Conservation (phyloP, 1,139 yeast species). For the Blastobotrys ciferrii region DNA sequence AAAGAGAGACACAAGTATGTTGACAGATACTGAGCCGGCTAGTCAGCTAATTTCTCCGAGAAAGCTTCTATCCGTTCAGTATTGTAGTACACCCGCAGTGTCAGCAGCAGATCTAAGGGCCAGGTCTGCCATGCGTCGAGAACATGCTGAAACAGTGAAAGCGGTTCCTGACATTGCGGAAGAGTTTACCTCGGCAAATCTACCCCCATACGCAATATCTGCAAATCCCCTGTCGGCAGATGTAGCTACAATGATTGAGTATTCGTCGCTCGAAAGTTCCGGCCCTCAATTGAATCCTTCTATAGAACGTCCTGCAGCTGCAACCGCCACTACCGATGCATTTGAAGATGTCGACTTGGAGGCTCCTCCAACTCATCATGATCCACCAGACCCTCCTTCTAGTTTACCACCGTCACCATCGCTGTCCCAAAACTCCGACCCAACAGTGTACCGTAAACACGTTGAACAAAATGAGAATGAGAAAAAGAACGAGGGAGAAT, state of each 20-base stretch:
- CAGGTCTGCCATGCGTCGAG: no score
- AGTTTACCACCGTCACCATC: neutral
- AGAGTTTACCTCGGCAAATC: no score
- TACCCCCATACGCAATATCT: no score
- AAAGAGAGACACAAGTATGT: no score
- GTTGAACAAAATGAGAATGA: neutral
- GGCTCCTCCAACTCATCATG: neutral
- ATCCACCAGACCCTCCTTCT: neutral
- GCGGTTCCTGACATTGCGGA: no score
- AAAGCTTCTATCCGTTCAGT: no score
- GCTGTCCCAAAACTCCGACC: neutral
- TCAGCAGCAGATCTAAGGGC: no score
- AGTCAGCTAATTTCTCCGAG: no score
- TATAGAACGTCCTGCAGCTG: neutral
- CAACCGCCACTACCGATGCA: neutral
- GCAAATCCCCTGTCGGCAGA: neutral
- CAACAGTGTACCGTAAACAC: neutral
- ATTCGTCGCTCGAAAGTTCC: neutral
- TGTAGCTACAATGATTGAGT: neutral
- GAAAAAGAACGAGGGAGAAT: neutral
- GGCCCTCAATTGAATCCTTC: neutral
- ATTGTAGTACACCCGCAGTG: no score
- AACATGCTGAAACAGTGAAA: no score
- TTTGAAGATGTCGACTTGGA: neutral
- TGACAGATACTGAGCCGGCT: no score